These are phyloP conservation scores for Teunomyces tritomae DNA, from an alignment of 805 yeast genomes.

Conservation along the genomic window DNA sequence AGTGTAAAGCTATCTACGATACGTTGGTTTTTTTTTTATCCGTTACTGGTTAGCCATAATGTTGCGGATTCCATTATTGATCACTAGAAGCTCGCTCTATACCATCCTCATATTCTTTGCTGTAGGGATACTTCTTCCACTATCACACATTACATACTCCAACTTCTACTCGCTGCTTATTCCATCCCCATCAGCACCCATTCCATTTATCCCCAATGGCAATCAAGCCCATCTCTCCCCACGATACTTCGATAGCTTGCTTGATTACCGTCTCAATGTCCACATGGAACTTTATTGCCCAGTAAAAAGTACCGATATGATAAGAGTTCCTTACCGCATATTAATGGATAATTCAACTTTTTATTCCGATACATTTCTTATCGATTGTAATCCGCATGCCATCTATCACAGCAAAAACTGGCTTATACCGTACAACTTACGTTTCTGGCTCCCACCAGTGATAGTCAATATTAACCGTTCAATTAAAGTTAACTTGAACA, in stretches of 20 bases:
- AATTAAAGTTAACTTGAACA: slow-evolving; percentile 11
- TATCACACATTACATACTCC: slow-evolving; percentile 33
- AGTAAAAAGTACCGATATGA: slow-evolving; percentile 9
- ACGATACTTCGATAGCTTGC: slow-evolving; percentile 11
- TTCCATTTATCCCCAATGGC: slow-evolving; percentile 14
- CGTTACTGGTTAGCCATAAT: not conserved
- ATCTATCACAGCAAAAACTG: slow-evolving; percentile 29
- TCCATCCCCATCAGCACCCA: slow-evolving; percentile 19
- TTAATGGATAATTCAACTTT: not conserved
- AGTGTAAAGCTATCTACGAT: no score
- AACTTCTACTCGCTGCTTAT: slow-evolving; percentile 34
- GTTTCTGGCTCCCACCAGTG: slow-evolving; percentile 37
- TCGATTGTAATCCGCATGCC: slow-evolving; percentile 30
- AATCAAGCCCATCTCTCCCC: not conserved
- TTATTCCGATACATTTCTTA: slow-evolving; percentile 12
- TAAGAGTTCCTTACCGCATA: slow-evolving; percentile 1
- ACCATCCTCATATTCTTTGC: slow-evolving; percentile 14
- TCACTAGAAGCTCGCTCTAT: slow-evolving; percentile 25
- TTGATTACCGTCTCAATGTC: slow-evolving; percentile 18
- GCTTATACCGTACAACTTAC: slow-evolving; percentile 34
- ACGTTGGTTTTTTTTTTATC: not conserved
- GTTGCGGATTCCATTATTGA: slow-evolving; percentile 15
- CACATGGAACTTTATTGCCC: slow-evolving; percentile 25
- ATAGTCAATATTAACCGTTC: slow-evolving; percentile 19
- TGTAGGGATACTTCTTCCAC: slow-evolving; percentile 30